phyloP scores from a whole-genome alignment of 768 basidiomycete genomes.

The Tylopilus cervinicoccineus region DNA sequence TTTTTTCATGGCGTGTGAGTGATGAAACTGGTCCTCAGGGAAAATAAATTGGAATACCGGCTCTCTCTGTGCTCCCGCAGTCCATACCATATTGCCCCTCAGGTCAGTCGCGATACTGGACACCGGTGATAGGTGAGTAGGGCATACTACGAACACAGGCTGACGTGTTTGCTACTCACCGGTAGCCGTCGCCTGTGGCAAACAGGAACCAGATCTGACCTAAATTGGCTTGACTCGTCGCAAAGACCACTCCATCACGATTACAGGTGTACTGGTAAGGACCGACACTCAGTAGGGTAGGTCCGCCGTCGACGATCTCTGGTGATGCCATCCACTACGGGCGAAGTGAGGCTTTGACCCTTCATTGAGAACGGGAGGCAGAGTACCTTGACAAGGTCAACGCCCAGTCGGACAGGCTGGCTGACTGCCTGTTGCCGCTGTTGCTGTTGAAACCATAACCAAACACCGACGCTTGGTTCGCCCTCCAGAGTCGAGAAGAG shows the following conservation, averaged over 20 bases:
- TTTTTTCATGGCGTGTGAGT: not conserved
- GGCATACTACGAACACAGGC: not conserved
- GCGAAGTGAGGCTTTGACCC: not conserved
- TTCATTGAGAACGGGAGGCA: not conserved
- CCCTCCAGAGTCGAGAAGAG: not conserved
- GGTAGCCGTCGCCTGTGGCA: not conserved
- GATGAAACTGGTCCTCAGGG: not conserved
- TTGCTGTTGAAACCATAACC: not conserved
- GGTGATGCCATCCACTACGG: not conserved
- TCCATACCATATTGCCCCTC: not conserved
- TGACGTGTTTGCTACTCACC: not conserved
- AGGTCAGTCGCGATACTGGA: not conserved
- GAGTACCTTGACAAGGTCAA: constrained; percentile 2
- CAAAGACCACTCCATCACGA: not conserved
- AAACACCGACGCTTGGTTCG: not conserved
- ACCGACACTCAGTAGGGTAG: not conserved
- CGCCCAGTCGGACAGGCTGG: not conserved
- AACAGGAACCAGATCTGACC: not conserved
- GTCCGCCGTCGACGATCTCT: not conserved
- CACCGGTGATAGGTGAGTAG: not conserved
- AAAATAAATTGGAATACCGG: not conserved
- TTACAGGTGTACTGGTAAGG: not conserved
- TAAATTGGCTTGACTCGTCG: not conserved
- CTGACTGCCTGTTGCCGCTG: not conserved
- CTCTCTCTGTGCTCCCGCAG: not conserved